A percentile compares a stretch with the other conserved stretches of the same genome.
Evolutionary conservation across 2,329 filamentous ascomycete species (phyloP).

Genomic region (Colletotrichum higginsianum): DNA sequence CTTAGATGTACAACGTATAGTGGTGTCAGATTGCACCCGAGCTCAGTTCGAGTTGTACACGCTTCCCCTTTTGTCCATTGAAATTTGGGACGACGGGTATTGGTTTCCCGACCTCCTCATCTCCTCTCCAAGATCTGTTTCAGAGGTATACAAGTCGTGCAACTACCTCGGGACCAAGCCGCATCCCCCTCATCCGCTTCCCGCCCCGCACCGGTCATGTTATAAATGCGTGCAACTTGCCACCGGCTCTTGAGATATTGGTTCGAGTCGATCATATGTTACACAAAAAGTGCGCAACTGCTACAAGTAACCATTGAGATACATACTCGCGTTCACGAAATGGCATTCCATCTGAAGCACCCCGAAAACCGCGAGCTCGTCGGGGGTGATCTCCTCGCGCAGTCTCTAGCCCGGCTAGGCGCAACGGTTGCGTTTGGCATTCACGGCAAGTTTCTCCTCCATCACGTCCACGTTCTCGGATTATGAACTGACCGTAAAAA

Average conservation of each 20-base stretch:
- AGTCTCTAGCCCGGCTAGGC: conserved; percentile 21
- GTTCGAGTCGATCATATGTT: no score
- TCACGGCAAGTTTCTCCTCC: not conserved
- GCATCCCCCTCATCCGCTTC: conserved; percentile 1
- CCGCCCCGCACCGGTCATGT: conserved; percentile 1
- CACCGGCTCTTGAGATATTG: no score
- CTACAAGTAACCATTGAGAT: not conserved
- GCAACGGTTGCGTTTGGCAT: conserved; percentile 23
- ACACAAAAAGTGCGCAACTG: not conserved
- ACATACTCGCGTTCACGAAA: not conserved
- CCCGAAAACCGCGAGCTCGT: conserved; percentile 19
- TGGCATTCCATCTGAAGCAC: conserved; percentile 22
- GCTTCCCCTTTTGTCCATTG: not conserved
- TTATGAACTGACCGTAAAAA: not conserved
- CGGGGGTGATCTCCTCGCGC: conserved; percentile 31
- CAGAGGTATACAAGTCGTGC: not conserved
- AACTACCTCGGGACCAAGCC: conserved; percentile 4
- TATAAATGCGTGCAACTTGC: not conserved
- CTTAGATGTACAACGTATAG: not conserved
- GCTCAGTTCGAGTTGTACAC: not conserved
- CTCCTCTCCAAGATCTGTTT: not conserved
- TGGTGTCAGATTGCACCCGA: not conserved
- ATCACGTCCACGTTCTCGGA: not conserved
- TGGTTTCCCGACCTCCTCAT: not conserved
- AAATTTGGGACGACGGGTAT: not conserved